Conservation (phyloP, 768 basidiomycete species). For the Guyanaporus albipodus region DNA sequence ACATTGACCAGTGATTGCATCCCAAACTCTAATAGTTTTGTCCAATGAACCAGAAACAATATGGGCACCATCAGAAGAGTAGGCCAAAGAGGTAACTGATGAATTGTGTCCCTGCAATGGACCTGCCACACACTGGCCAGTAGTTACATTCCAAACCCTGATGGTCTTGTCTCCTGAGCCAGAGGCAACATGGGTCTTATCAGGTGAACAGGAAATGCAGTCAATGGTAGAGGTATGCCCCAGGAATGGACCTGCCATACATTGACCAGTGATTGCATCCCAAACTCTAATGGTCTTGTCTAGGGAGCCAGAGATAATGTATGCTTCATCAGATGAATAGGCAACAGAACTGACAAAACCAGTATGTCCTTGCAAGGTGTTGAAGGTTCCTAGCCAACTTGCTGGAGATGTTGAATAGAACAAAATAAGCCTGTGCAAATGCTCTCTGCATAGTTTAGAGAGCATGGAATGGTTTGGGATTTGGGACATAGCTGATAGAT, state of each 20-base stretch:
- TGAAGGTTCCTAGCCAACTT: constrained; percentile 16
- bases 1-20: constrained; percentile 7
- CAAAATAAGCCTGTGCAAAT: constrained; percentile 14
- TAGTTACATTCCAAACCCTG: constrained; percentile 17
- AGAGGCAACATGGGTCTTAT: constrained; percentile 13
- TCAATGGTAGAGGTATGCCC: no score
- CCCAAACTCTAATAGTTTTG: constrained; percentile 3
- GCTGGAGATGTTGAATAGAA: constrained; percentile 5
- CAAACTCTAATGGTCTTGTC: constrained; percentile 23
- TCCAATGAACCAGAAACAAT: constrained; percentile 16
- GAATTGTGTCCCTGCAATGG: constrained; percentile 4
- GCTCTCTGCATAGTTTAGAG: constrained; percentile 18
- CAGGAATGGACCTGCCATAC: constrained; percentile 3
- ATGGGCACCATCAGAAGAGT: constrained; percentile 12
- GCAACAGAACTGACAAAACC: constrained; percentile 10
- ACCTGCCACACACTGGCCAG: not conserved
- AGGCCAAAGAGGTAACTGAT: constrained; percentile 4
- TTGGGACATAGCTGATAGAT: constrained; percentile 38
- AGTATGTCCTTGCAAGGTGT: constrained; percentile 15
- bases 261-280: constrained; percentile 15
- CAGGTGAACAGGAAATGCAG: no score
- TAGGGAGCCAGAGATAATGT: constrained; percentile 23
- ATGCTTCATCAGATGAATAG: constrained; percentile 21
- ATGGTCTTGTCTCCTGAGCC: constrained; percentile 15
- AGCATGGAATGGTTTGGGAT: constrained; percentile 27